phyloP scores from a whole-genome alignment of 2,329 filamentous ascomycete species.

The Ophiostoma populinum region DNA sequence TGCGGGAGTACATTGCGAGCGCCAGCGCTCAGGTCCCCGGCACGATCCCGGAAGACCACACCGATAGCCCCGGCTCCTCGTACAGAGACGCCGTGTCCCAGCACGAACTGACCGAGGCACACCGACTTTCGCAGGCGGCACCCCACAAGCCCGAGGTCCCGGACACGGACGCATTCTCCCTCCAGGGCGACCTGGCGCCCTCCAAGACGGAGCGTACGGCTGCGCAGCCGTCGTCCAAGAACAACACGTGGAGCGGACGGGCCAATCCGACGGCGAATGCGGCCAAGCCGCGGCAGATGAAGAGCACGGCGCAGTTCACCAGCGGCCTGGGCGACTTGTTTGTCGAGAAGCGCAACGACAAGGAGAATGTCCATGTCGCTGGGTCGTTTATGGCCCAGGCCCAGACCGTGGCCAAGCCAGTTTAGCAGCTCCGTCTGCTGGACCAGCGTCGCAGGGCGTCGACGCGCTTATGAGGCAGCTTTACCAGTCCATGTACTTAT shows the following conservation, averaged over 20 bases:
- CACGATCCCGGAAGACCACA: neutral
- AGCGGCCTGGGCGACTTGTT: conserved; percentile 11
- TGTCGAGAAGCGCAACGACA: conserved; percentile 1
- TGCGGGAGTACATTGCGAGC: conserved; percentile 7
- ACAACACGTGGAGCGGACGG: conserved; percentile 12
- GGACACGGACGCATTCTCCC: conserved; percentile 8
- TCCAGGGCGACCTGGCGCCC: conserved; percentile 9
- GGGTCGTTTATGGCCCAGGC: too few relatives aligned
- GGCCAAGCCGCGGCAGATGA: conserved; percentile 9
- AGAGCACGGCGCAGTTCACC: conserved; percentile 12
- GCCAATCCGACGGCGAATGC: conserved; percentile 3
- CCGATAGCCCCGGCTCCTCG: conserved; percentile 2
- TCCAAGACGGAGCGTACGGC: neutral
- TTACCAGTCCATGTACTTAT: too few relatives aligned
- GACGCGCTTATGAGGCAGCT: too few relatives aligned
- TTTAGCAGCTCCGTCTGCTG: too few relatives aligned
- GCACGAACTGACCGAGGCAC: neutral
- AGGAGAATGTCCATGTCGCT: conserved; percentile 4
- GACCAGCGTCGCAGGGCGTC: too few relatives aligned
- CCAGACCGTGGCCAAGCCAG: too few relatives aligned
- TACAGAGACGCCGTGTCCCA: conserved; percentile 5
- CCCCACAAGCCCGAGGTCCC: neutral
- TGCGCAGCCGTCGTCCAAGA: conserved; percentile 10
- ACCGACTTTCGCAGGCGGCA: neutral
- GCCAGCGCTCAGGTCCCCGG: neutral